Conservation (phyloP, 2,329 filamentous ascomycete genomes). For the Leptodontidium sp. region DNA sequence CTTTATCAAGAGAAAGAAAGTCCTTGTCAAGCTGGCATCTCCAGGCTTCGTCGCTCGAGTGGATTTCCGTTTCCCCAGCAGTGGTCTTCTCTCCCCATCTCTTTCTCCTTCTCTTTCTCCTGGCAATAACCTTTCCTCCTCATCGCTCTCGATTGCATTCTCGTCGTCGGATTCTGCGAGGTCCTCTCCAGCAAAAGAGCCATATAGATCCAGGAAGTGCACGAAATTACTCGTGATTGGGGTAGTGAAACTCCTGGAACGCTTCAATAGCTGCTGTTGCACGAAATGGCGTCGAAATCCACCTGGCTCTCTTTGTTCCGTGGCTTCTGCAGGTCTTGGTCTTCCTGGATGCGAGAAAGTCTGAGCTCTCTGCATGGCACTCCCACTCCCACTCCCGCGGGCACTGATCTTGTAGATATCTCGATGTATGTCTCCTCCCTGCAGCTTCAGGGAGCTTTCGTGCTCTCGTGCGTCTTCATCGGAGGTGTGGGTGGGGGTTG, state of each 20-base stretch:
- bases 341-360: conserved; percentile 68
- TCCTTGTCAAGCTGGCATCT: conserved; percentile 77
- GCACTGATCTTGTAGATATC: conserved; percentile 79
- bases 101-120: conserved; percentile 64
- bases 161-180: conserved; percentile 73
- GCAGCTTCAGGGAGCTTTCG: conserved; percentile 74
- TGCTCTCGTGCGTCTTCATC: conserved; percentile 43
- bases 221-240: conserved; percentile 90
- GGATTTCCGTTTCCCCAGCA: conserved; percentile 73
- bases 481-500: conserved; percentile 41
- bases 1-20: conserved; percentile 88
- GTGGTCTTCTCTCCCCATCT: conserved; percentile 83
- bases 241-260: conserved; percentile 52
- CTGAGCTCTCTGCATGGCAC: conserved; percentile 60
- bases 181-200: conserved; percentile 95
- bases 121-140: conserved; percentile 71
- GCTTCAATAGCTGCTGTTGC: conserved; percentile 42
- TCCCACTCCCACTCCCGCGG: conserved; percentile 56
- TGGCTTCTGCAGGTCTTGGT: conserved; percentile 49
- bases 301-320: conserved; percentile 57
- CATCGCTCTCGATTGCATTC: conserved; percentile 56
- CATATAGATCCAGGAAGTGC: conserved; percentile 91
- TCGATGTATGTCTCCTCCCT: conserved; percentile 81
- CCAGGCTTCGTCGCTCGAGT: conserved; percentile 71
- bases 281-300: conserved; percentile 63